Evolutionary conservation across 2,329 filamentous ascomycete genomes (phyloP).

Genomic region (Alternaria sp.): DNA sequence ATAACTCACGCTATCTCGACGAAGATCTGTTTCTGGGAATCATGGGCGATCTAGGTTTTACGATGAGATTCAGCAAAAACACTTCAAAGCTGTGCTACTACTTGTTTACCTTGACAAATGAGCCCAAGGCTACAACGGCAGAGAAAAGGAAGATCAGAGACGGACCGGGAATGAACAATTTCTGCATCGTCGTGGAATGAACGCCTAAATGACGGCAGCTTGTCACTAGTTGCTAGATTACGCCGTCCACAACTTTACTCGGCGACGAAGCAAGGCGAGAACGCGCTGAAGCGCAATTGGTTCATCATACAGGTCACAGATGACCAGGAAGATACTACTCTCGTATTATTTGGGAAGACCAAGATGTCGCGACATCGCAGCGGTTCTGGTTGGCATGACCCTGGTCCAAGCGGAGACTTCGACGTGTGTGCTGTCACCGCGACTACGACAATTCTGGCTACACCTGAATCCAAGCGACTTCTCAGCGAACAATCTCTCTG

Average conservation of each 20-base stretch:
- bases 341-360: background rate
- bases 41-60: slow-evolving; percentile 79
- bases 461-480: background rate
- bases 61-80: slow-evolving; percentile 68
- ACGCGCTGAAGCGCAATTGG: background rate
- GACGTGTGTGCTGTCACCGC: background rate
- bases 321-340: background rate
- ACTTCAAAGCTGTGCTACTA: slow-evolving; percentile 88
- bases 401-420: background rate
- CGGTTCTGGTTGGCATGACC: background rate
- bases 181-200: slow-evolving; percentile 72
- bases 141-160: slow-evolving; percentile 79
- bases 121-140: slow-evolving; percentile 52
- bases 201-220: background rate
- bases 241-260: background rate
- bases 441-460: background rate
- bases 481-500: background rate
- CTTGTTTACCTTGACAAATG: slow-evolving; percentile 69
- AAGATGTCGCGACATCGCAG: background rate
- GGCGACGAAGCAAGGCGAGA: background rate
- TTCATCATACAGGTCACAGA: background rate
- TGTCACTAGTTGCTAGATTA: background rate
- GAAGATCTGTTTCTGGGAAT: slow-evolving; percentile 72
- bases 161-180: slow-evolving; percentile 84
- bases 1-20: slow-evolving; percentile 89